Conservation (phyloP, 2,329 filamentous ascomycete species). For the Penicillium sp. region DNA sequence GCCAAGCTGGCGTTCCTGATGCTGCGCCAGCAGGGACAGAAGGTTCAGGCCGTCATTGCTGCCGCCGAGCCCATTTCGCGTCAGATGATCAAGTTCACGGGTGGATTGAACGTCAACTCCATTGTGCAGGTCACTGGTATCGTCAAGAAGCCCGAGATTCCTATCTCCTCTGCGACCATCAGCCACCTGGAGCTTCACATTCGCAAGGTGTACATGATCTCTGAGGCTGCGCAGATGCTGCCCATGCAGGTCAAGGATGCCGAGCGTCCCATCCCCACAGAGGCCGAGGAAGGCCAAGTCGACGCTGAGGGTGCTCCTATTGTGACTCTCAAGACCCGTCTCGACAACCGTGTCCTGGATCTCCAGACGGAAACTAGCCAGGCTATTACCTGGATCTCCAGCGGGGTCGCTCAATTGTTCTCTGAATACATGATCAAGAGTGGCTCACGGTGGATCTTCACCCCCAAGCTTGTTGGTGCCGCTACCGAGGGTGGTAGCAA, state of each 20-base stretch:
- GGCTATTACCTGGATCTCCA: constrained; percentile 74
- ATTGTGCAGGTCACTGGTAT: constrained; percentile 78
- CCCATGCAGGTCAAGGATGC: constrained; percentile 63
- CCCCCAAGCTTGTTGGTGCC: constrained; percentile 84
- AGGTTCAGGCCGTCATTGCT: constrained; percentile 76
- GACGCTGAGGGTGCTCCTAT: constrained; percentile 63
- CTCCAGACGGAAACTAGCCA: constrained; percentile 89
- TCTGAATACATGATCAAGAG: constrained; percentile 74
- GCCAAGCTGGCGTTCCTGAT: constrained; percentile 92
- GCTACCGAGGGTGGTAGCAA: constrained; percentile 91
- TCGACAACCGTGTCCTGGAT: constrained; percentile 92
- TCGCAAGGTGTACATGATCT: constrained; percentile 77
- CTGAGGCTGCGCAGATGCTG: constrained; percentile 61
- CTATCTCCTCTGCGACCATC: constrained; percentile 84
- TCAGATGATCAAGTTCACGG: constrained; percentile 94
- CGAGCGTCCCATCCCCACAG: constrained; percentile 47
- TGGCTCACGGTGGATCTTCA: constrained; percentile 81
- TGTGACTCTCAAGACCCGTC: constrained; percentile 78
- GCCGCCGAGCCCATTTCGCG: constrained; percentile 68
- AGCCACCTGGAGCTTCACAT: constrained; percentile 84
- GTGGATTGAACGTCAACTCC: constrained; percentile 73
- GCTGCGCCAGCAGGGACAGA: constrained; percentile 75
- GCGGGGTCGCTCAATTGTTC: constrained; percentile 70
- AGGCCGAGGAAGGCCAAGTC: constrained; percentile 50
- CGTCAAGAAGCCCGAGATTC: constrained; percentile 80